A percentile compares a stretch with the other conserved stretches of the same genome.
Evolutionary conservation across 352 stramenopile genomes (phyloP).

Genomic region (Pythium insidiosum): DNA sequence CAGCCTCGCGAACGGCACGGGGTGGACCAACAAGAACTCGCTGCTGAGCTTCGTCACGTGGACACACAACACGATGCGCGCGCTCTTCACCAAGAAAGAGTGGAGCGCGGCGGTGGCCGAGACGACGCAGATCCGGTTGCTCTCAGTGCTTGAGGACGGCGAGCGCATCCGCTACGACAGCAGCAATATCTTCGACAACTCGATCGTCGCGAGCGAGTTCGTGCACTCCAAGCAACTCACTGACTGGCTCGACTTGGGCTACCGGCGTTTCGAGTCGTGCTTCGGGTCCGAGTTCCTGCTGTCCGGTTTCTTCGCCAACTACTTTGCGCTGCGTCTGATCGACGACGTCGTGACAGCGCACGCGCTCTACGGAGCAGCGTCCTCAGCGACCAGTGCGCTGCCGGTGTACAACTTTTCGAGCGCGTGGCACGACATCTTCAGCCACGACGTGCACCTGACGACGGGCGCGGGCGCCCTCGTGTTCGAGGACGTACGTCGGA

Average conservation of each 20-base stretch:
- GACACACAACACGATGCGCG: constrained; percentile 20
- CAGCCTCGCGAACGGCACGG: too few species aligned
- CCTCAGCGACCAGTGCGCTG: too few species aligned
- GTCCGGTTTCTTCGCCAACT: too few species aligned
- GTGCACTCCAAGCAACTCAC: constrained; percentile 13
- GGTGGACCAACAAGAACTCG: constrained; percentile 18
- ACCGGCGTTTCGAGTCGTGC: constrained; percentile 21
- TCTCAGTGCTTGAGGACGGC: constrained; percentile 9
- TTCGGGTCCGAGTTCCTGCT: too few species aligned
- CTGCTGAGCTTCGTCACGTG: constrained; percentile 18
- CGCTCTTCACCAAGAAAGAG: constrained; percentile 18
- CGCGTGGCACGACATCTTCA: too few species aligned
- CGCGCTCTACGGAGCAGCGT: constrained; percentile 10
- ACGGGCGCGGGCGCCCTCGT: background rate
- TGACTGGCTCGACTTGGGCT: constrained; percentile 3
- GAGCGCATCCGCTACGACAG: constrained; percentile 11
- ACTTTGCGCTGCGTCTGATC: too few species aligned
- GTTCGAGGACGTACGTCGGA: background rate
- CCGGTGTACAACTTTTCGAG: too few species aligned
- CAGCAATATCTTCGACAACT: constrained; percentile 10
- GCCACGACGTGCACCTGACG: background rate
- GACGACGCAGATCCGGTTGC: too few species aligned
- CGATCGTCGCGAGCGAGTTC: too few species aligned
- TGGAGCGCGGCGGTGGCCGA: constrained; percentile 25
- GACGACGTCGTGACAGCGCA: too few species aligned